A percentile compares a stretch with the other conserved stretches of the same genome.
These are phyloP conservation scores for Chlorella vulgaris DNA, from an alignment of 139 green algal genomes.

Conservation along the genomic window DNA sequence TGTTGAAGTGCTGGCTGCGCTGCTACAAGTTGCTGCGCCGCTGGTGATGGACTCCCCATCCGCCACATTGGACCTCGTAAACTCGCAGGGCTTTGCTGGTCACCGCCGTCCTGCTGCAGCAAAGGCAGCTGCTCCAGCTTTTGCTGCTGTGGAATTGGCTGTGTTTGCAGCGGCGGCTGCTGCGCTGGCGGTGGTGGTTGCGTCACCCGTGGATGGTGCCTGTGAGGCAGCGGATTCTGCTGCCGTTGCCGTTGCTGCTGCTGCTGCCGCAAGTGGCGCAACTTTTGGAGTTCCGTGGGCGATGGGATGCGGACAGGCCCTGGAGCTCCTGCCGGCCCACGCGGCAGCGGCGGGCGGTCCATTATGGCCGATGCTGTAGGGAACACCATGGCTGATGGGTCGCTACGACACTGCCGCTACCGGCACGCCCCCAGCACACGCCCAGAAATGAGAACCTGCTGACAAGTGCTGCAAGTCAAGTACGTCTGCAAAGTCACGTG, in stretches of 20 bases:
- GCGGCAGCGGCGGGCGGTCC: background rate
- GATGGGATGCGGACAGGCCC: constrained; percentile 32
- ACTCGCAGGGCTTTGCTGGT: too few relatives aligned
- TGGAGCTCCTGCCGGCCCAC: background rate
- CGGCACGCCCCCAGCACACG: too few relatives aligned
- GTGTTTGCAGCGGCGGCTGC: constrained; percentile 2
- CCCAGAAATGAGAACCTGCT: too few relatives aligned
- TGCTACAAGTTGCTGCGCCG: background rate
- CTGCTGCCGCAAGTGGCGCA: constrained; percentile 1
- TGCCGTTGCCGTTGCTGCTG: constrained; percentile 5
- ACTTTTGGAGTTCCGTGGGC: constrained; percentile 32
- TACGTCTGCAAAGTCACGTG: too few relatives aligned
- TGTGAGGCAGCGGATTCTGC: background rate
- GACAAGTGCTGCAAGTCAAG: too few relatives aligned
- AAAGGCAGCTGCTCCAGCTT: background rate
- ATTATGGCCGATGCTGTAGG: background rate
- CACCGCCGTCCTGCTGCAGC: too few relatives aligned
- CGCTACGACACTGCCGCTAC: too few relatives aligned
- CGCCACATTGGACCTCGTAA: too few relatives aligned
- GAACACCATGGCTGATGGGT: too few relatives aligned
- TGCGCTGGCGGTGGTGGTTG: background rate
- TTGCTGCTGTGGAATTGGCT: background rate
- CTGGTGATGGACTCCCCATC: constrained; percentile 2
- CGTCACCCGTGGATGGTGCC: background rate
- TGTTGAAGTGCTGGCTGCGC: background rate